Evolutionary conservation across 2,329 filamentous ascomycete genomes (phyloP).

Genomic region (Sclerotinia sclerotiorum): DNA sequence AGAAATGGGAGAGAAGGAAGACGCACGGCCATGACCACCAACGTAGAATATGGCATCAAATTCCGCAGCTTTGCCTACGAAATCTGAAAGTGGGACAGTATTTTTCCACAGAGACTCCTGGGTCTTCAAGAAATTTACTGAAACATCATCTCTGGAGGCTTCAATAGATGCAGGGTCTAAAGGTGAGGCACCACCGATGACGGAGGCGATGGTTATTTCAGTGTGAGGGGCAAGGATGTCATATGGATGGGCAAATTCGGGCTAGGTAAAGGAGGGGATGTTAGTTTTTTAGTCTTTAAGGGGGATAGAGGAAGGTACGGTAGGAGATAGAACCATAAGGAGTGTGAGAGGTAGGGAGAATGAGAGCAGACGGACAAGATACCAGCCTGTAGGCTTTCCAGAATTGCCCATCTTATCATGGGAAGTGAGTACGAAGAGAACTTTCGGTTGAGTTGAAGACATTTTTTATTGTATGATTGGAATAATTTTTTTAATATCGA

Average conservation of each 20-base stretch:
- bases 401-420: slow-evolving; percentile 36
- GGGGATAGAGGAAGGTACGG: background rate
- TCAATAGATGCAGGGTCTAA: slow-evolving; percentile 49
- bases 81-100: slow-evolving; percentile 50
- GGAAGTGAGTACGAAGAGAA: slow-evolving; percentile 55
- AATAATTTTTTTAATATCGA: too few relatives aligned
- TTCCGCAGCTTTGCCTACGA: slow-evolving; percentile 49
- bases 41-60: slow-evolving; percentile 60
- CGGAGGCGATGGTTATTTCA: slow-evolving; percentile 48
- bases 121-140: slow-evolving; percentile 46
- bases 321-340: too few relatives aligned
- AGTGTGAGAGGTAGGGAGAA: background rate
- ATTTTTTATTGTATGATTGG: slow-evolving; percentile 18
- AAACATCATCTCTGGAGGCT: slow-evolving; percentile 45
- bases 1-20: background rate
- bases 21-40: slow-evolving; percentile 57
- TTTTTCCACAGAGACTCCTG: slow-evolving; percentile 53
- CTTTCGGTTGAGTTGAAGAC: slow-evolving; percentile 43
- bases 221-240: slow-evolving; percentile 45
- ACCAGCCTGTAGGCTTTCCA: slow-evolving; percentile 53
- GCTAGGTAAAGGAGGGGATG: slow-evolving; percentile 40
- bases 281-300: slow-evolving; percentile 7
- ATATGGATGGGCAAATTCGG: slow-evolving; percentile 51
- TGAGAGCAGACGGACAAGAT: slow-evolving; percentile 43
- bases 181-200: slow-evolving; percentile 46